A percentile compares a stretch with the other conserved stretches of the same genome.
Conservation (phyloP, 2,329 filamentous ascomycete genomes). For the Chrysoporthe puriensis region DNA sequence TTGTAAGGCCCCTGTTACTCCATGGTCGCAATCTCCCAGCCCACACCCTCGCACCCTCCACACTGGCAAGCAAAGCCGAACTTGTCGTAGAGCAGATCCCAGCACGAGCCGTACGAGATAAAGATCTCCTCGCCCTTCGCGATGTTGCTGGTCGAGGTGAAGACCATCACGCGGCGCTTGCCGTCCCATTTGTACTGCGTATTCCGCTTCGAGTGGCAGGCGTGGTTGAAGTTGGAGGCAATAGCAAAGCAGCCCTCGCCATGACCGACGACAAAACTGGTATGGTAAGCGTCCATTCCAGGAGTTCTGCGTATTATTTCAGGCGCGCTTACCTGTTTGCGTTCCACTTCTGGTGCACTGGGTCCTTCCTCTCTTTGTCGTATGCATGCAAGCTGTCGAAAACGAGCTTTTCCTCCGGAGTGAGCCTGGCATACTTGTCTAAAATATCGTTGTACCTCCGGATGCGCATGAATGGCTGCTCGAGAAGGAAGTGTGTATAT, state of each 20-base stretch:
- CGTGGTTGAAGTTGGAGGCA: conserved; percentile 62
- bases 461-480: conserved; percentile 46
- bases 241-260: conserved; percentile 51
- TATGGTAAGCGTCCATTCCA: not conserved
- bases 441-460: conserved; percentile 37
- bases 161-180: conserved; percentile 40
- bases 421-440: conserved; percentile 42
- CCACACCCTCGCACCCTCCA: conserved; percentile 44
- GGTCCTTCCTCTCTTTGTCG: conserved; percentile 32
- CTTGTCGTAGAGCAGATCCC: conserved; percentile 43
- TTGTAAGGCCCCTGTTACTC: not conserved
- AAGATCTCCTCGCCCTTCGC: conserved; percentile 52
- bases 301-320: not conserved
- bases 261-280: conserved; percentile 33
- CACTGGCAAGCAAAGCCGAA: conserved; percentile 61
- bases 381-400: conserved; percentile 46
- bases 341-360: conserved; percentile 45
- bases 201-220: conserved; percentile 50
- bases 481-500: conserved; percentile 48
- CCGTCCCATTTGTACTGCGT: conserved; percentile 49
- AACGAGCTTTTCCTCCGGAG: conserved; percentile 35
- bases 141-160: conserved; percentile 45
- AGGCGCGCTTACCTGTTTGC: conserved; percentile 50
- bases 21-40: not conserved
- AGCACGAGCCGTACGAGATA: conserved; percentile 51